Percentiles rank a stretch among this genome's conserved stretches.
These are phyloP conservation scores for Fusarium hainanense DNA, from an alignment of 2,329 filamentous ascomycete species.

Conservation along the genomic window DNA sequence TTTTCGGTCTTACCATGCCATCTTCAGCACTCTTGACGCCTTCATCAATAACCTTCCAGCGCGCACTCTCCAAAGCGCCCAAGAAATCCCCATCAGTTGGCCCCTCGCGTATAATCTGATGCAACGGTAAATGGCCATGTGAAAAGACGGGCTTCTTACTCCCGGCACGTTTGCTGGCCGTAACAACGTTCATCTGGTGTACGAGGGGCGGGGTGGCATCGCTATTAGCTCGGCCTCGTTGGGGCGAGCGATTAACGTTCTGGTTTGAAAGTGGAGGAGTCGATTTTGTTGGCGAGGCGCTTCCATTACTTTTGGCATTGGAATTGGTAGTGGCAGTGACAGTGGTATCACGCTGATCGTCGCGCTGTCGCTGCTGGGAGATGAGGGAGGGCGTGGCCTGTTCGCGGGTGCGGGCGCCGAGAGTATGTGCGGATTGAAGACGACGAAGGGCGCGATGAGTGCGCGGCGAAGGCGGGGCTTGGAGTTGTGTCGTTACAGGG, in stretches of 20 bases:
- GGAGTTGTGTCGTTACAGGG: constrained; percentile 57
- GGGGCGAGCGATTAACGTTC: constrained; percentile 55
- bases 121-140: constrained; percentile 71
- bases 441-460: constrained; percentile 76
- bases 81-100: constrained; percentile 76
- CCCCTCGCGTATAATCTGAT: constrained; percentile 82
- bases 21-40: constrained; percentile 82
- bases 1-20: constrained; percentile 73
- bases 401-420: constrained; percentile 68
- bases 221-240: constrained; percentile 76
- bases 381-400: constrained; percentile 66
- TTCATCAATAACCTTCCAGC: constrained; percentile 78
- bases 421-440: constrained; percentile 79
- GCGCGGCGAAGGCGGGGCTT: constrained; percentile 70
- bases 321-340: background rate
- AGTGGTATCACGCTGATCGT: constrained; percentile 49
- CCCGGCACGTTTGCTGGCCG: constrained; percentile 53
- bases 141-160: constrained; percentile 58
- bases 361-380: constrained; percentile 69
- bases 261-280: constrained; percentile 28
- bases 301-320: constrained; percentile 24
- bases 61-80: constrained; percentile 74
- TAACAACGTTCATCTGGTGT: constrained; percentile 53
- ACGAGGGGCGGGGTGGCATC: constrained; percentile 65
- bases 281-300: constrained; percentile 48